Percentiles rank a stretch among this genome's conserved stretches.
Conservation (phyloP, 2,329 filamentous ascomycete species). For the Aspergillus sergii region DNA sequence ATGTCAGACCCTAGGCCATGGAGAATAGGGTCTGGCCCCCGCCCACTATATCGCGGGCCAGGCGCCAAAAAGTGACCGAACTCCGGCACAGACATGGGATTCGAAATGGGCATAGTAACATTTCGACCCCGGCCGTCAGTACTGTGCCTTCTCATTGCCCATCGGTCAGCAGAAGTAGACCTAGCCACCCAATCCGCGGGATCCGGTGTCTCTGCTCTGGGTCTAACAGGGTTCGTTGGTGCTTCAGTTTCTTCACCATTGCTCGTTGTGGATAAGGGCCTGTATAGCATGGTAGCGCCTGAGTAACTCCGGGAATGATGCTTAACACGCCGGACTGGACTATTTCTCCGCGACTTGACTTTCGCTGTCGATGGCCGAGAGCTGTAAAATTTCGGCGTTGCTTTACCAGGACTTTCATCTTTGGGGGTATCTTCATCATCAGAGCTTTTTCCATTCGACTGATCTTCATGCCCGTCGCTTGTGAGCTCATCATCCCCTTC, state of each 20-base stretch:
- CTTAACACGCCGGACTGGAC: constrained; percentile 39
- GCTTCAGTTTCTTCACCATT: constrained; percentile 43
- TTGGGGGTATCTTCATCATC: constrained; percentile 16
- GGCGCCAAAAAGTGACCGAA: constrained; percentile 58
- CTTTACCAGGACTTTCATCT: constrained; percentile 26
- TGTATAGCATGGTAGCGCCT: constrained; percentile 81
- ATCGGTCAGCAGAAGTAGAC: constrained; percentile 37
- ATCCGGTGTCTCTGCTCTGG: constrained; percentile 34
- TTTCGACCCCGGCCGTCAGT: constrained; percentile 56
- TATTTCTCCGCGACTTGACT: constrained; percentile 37
- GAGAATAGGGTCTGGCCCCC: constrained; percentile 66
- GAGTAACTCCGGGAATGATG: constrained; percentile 74
- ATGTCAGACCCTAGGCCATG: constrained; percentile 75
- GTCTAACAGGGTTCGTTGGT: constrained; percentile 24
- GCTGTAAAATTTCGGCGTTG: constrained; percentile 37
- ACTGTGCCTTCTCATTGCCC: constrained; percentile 47
- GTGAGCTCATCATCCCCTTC: constrained; percentile 90
- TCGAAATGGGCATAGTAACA: constrained; percentile 55
- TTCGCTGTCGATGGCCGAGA: constrained; percentile 48
- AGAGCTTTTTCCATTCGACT: constrained; percentile 23
- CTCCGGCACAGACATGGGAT: constrained; percentile 60
- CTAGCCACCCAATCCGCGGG: constrained; percentile 42
- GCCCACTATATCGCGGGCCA: constrained; percentile 35
- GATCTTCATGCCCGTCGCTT: constrained; percentile 72
- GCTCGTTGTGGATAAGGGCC: constrained; percentile 57